These are phyloP conservation scores for Bipolaris cookei DNA, from an alignment of 2,329 filamentous ascomycete genomes.

Conservation along the genomic window DNA sequence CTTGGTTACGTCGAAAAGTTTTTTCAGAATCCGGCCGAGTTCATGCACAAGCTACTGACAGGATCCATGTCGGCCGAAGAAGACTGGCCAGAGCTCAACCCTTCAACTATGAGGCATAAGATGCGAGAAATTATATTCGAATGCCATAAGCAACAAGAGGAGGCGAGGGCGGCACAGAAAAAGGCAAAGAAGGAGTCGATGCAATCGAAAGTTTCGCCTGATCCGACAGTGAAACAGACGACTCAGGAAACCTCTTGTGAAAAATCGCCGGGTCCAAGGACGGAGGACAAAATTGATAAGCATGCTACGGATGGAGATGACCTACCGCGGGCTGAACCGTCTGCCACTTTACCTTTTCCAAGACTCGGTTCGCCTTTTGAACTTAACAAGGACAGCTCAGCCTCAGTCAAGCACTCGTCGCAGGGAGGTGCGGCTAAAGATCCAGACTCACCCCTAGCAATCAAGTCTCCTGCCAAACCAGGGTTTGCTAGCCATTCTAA, in stretches of 20 bases:
- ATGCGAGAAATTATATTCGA: slow-evolving; percentile 71
- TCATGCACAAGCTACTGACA: slow-evolving; percentile 70
- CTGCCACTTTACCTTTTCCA: background rate
- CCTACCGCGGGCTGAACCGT: background rate
- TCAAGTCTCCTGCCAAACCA: background rate
- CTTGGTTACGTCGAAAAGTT: slow-evolving; percentile 86
- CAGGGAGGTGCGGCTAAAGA: background rate
- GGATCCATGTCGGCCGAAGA: slow-evolving; percentile 64
- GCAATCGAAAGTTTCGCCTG: slow-evolving; percentile 4
- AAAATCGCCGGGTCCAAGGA: background rate
- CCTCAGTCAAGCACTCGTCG: background rate
- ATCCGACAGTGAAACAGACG: background rate
- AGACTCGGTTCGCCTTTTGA: slow-evolving; percentile 23
- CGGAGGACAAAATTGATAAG: background rate
- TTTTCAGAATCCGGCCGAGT: slow-evolving; percentile 72
- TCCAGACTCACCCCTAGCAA: slow-evolving; percentile 3
- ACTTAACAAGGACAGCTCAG: background rate
- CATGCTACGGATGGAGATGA: background rate
- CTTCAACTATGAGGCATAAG: slow-evolving; percentile 65
- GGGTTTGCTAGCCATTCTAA: background rate
- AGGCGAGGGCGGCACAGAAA: slow-evolving; percentile 16
- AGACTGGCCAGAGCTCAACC: slow-evolving; percentile 62
- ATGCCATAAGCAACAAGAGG: slow-evolving; percentile 61
- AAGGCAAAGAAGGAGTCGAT: slow-evolving; percentile 21
- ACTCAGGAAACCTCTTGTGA: background rate